Conservation (phyloP, 495 filamentous ascomycete genomes). For the Trichoderma virens region DNA sequence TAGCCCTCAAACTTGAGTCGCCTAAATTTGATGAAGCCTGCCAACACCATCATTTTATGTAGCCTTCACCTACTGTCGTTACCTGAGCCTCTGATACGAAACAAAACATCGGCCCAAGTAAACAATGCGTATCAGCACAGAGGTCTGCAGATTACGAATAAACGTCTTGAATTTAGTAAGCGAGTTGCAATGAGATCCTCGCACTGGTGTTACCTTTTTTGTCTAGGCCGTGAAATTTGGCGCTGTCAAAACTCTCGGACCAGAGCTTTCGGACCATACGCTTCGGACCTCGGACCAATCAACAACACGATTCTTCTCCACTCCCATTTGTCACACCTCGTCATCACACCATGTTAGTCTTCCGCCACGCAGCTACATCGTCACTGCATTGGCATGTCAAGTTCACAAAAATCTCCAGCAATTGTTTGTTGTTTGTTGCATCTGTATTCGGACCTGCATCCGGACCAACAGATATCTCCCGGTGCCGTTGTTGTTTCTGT, state of each 20-base stretch:
- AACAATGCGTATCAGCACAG: background rate
- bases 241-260: background rate
- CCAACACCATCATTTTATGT: background rate
- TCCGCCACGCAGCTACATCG: no score
- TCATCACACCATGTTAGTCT: background rate
- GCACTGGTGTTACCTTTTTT: background rate
- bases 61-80: background rate
- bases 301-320: background rate
- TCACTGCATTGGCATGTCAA: background rate
- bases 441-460: background rate
- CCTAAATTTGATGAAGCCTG: background rate
- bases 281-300: constrained; percentile 2
- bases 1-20: background rate
- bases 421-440: background rate
- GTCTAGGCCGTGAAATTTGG: background rate
- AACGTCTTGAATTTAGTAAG: background rate
- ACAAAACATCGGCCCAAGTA: background rate
- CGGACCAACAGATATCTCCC: background rate
- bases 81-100: background rate
- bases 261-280: constrained; percentile 8
- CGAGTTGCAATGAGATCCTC: background rate
- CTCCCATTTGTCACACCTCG: background rate
- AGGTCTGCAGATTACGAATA: background rate
- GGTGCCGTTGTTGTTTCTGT: background rate
- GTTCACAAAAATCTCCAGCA: background rate